A percentile compares a stretch with the other conserved stretches of the same genome.
These are phyloP conservation scores for Geotrichum siamense DNA, from an alignment of 1,139 yeast species.

Conservation along the genomic window DNA sequence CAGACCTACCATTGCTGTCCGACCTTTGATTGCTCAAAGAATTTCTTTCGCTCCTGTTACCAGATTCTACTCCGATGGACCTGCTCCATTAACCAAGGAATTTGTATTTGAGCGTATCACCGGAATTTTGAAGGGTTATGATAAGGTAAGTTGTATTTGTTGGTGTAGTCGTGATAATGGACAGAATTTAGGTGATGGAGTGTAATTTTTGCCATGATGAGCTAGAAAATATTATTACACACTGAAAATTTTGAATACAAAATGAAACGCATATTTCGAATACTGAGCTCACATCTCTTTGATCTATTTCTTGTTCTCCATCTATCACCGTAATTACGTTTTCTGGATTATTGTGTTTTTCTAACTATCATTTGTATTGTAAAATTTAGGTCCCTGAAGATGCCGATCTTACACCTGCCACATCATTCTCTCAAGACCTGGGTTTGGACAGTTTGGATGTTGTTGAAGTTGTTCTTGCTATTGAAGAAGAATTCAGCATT, in stretches of 20 bases:
- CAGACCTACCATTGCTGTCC: slow-evolving; percentile 1
- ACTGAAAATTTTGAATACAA: slow-evolving; percentile 15
- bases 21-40: neutral
- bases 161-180: no score
- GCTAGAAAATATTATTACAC: slow-evolving; percentile 13
- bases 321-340: neutral
- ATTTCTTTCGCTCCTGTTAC: neutral
- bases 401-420: slow-evolving; percentile 47
- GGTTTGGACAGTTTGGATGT: slow-evolving; percentile 84
- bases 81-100: slow-evolving; percentile 34
- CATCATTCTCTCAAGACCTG: slow-evolving; percentile 65
- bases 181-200: no score
- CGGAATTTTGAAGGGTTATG: slow-evolving; percentile 72
- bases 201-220: neutral
- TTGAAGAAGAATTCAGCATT: slow-evolving; percentile 59
- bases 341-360: neutral
- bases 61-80: slow-evolving; percentile 33
- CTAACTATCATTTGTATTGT: neutral
- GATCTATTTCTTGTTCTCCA: slow-evolving; percentile 1
- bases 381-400: slow-evolving; percentile 22
- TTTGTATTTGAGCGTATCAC: slow-evolving; percentile 62
- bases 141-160: slow-evolving; percentile 46
- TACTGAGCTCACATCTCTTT: no score
- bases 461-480: slow-evolving; percentile 84
- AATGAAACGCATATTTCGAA: neutral